Evolutionary conservation across 2,329 filamentous ascomycete species (phyloP), one percentile per base, ranked within the genome.

Genomic region (Pestalotiopsis sp.): DNA sequence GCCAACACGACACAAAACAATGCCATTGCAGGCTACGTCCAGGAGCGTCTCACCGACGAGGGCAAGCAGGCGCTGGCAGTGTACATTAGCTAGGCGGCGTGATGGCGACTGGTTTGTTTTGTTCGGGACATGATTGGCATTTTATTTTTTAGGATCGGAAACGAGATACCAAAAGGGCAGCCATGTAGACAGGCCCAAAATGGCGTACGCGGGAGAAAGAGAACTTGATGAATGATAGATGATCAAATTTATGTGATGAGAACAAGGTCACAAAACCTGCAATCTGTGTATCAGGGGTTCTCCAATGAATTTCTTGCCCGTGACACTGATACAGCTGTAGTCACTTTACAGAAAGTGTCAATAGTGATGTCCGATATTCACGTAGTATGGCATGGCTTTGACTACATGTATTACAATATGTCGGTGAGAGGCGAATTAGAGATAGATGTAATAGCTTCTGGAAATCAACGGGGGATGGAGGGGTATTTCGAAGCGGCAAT

Each of bases 1-100:
- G 93, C 94, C 6, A 93, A 98, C 80, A 83, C 85, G 76, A 89
- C 91, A 75, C 90, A 94, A 74, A 85, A 85, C 61, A 94, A 94
- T 2, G 87, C 88, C 20, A 87, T 98, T 71, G 89, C 87, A 36
- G 83, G 82, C 68, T 95, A 93, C 77, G 92, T 95, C 66, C 64
- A 66, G 36, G 88, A 93, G 79, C 88, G 93, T 73, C 82, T 98
- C 70, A 84, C 86, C 60, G 84, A 86, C 1, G 88, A 93, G 75
- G 87, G 85, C 68, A 86, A 86, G 78, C 77, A 82, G 69, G 85
- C 84, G 2, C 82, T 89, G 72, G 82, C 81, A 65, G 81, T 84
- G 68, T 89, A 88, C 73, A 81, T 89, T 69, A 56, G 65, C 41
- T 69, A 69, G 57, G n/a, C 14, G 49, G 14, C 13, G 23, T 58